phyloP scores from a whole-genome alignment of 2,329 filamentous ascomycete genomes.

The Colletotrichum sp. region DNA sequence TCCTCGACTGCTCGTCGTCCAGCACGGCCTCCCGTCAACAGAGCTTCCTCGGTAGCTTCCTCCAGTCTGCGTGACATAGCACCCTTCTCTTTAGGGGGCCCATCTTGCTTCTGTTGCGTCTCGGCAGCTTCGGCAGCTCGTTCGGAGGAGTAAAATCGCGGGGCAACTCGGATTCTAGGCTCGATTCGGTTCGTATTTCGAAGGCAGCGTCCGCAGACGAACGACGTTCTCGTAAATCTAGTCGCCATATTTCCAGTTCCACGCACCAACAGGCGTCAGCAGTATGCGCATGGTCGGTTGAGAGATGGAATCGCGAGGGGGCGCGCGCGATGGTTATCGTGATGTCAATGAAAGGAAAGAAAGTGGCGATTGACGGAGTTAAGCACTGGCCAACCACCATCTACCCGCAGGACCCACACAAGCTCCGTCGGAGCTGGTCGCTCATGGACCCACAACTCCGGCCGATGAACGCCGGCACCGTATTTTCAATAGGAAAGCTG shows the following conservation, averaged over 20 bases:
- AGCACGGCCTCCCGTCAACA: slow-evolving; percentile 62
- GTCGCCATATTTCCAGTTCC: slow-evolving; percentile 10
- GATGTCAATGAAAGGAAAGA: slow-evolving; percentile 16
- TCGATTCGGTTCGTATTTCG: background rate
- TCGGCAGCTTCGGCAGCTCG: background rate
- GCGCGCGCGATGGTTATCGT: background rate
- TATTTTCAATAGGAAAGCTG: background rate
- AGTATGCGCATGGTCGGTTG: background rate
- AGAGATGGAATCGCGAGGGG: background rate
- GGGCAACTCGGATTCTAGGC: background rate
- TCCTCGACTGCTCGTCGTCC: slow-evolving; percentile 66
- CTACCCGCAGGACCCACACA: background rate
- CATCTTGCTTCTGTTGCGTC: background rate
- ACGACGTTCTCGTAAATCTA: background rate
- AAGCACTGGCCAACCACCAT: slow-evolving; percentile 8
- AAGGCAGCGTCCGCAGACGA: background rate
- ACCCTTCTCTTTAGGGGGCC: slow-evolving; percentile 30
- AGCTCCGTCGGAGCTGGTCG: background rate
- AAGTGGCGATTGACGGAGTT: slow-evolving; percentile 17
- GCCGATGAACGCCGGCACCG: background rate
- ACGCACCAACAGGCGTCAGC: background rate
- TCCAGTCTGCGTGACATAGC: slow-evolving; percentile 63
- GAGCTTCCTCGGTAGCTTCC: slow-evolving; percentile 67
- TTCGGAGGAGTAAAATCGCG: slow-evolving; percentile 10
- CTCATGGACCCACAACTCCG: background rate